Percentiles rank a stretch among this genome's conserved stretches.
phyloP scores from a whole-genome alignment of 441 rosid species.

The Aquilaria agallochum region DNA sequence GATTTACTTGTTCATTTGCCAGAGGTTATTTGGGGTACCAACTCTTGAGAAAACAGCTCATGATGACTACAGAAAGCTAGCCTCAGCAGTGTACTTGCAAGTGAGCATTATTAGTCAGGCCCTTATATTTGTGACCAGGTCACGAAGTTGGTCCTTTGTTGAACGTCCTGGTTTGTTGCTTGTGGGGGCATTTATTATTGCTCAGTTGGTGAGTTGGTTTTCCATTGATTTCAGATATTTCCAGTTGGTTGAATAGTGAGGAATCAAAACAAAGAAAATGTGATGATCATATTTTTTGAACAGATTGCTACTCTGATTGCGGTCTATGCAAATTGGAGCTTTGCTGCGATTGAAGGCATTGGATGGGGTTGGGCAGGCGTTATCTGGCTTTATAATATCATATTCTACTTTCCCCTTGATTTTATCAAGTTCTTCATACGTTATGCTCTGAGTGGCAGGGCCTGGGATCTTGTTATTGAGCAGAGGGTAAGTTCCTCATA shows the following conservation, averaged over 20 bases:
- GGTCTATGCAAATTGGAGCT: slow-evolving; percentile 92
- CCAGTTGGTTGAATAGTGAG: neutral
- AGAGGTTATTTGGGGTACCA: slow-evolving; percentile 80
- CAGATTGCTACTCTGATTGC: slow-evolving; percentile 96
- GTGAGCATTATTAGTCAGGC: slow-evolving; percentile 98
- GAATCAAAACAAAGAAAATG: neutral
- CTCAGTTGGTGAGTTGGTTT: slow-evolving; percentile 71
- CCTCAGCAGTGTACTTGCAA: slow-evolving; percentile 96
- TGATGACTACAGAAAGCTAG: slow-evolving; percentile 88
- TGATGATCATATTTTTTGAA: slow-evolving; percentile 12
- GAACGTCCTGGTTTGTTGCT: slow-evolving; percentile 93
- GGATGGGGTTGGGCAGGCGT: slow-evolving; percentile 99
- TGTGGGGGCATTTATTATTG: slow-evolving; percentile 66
- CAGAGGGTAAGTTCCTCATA: slow-evolving; percentile 64
- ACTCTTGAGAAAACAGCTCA: slow-evolving; percentile 87
- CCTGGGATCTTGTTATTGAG: slow-evolving; percentile 98
- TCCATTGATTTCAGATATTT: slow-evolving; percentile 8
- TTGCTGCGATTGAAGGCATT: slow-evolving; percentile 95
- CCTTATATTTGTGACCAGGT: slow-evolving; percentile 90
- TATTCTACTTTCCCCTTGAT: slow-evolving; percentile 88
- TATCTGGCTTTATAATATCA: slow-evolving; percentile 88
- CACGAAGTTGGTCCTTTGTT: slow-evolving; percentile 89
- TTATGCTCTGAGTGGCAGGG: slow-evolving; percentile 94
- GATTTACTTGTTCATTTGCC: slow-evolving; percentile 21
- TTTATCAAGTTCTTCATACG: slow-evolving; percentile 84